These are phyloP conservation scores for Lindgomyces ingoldianus DNA, from an alignment of 495 filamentous ascomycete species.

Conservation along the genomic window DNA sequence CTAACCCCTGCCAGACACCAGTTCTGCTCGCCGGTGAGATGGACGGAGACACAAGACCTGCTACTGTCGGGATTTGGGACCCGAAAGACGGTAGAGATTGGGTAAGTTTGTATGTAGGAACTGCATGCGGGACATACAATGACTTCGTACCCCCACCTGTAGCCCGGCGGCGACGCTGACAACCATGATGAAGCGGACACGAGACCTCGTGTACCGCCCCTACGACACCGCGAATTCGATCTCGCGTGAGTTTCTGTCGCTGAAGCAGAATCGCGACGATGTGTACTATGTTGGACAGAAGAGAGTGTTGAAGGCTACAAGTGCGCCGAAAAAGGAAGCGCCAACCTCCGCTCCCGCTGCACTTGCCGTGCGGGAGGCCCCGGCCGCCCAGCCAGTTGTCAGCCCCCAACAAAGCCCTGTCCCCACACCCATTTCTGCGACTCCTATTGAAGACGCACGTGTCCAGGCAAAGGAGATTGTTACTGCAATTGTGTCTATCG, in stretches of 20 bases:
- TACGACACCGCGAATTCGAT: constrained; percentile 68
- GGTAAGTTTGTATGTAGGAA: no score
- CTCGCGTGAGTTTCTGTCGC: constrained; percentile 79
- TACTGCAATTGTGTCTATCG: constrained; percentile 84
- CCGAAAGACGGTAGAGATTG: constrained; percentile 93
- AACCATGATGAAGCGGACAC: constrained; percentile 90
- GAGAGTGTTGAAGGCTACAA: constrained; percentile 70
- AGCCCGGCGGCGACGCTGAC: constrained; percentile 92
- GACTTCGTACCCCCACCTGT: no score
- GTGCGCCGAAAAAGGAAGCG: constrained; percentile 50
- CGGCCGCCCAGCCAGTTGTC: constrained; percentile 55
- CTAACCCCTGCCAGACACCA: constrained; percentile 55
- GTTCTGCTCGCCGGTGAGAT: constrained; percentile 95
- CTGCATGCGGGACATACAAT: no score
- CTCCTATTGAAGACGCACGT: constrained; percentile 78
- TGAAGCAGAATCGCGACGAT: constrained; percentile 96
- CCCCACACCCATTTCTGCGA: constrained; percentile 61
- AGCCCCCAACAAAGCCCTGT: not conserved
- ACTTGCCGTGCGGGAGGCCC: constrained; percentile 49
- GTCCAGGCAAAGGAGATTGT: constrained; percentile 86
- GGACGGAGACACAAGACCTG: constrained; percentile 98
- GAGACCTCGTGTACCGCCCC: constrained; percentile 91
- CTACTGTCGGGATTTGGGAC: constrained; percentile 90
- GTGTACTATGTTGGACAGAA: constrained; percentile 98
- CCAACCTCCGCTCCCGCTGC: constrained; percentile 42